A percentile compares a stretch with the other conserved stretches of the same genome.
Evolutionary conservation across 768 basidiomycete species (phyloP).

Genomic region (Psilocybe cyanescens): DNA sequence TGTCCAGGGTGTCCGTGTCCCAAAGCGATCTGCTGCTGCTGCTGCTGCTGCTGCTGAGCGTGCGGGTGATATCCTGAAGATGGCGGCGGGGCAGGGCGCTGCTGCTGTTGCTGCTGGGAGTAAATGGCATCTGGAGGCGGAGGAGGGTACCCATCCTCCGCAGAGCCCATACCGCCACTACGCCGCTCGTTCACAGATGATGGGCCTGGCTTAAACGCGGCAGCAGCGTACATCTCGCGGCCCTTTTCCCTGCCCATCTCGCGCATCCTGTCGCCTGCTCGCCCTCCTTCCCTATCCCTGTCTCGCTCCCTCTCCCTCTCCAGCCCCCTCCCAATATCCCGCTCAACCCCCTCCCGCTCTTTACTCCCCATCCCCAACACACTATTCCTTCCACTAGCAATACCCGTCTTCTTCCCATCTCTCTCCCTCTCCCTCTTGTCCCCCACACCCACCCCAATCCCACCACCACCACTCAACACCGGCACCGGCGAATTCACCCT

Average conservation of each 20-base stretch:
- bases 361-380: slow-evolving; percentile 1
- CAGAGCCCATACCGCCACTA: background rate
- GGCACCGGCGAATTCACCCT: slow-evolving; percentile 22
- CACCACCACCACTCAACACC: background rate
- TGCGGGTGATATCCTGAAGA: background rate
- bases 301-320: slow-evolving; percentile 11
- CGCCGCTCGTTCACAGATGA: background rate
- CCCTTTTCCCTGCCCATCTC: background rate
- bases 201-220: slow-evolving; percentile 1
- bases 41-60: background rate
- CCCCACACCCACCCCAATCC: background rate
- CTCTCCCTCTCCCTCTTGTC: slow-evolving; percentile 1
- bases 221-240: slow-evolving; percentile 16
- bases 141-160: background rate
- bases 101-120: background rate
- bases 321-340: background rate
- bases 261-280: slow-evolving; percentile 2
- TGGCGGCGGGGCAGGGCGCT: background rate
- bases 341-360: slow-evolving; percentile 3
- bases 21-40: background rate
- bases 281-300: slow-evolving; percentile 8
- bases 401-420: slow-evolving; percentile 7
- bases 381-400: slow-evolving; percentile 1
- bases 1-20: background rate
- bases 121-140: background rate